A percentile compares a stretch with the other conserved stretches of the same genome.
Conservation (phyloP, 2,329 filamentous ascomycete species). For the Fusarium pininemorale region DNA sequence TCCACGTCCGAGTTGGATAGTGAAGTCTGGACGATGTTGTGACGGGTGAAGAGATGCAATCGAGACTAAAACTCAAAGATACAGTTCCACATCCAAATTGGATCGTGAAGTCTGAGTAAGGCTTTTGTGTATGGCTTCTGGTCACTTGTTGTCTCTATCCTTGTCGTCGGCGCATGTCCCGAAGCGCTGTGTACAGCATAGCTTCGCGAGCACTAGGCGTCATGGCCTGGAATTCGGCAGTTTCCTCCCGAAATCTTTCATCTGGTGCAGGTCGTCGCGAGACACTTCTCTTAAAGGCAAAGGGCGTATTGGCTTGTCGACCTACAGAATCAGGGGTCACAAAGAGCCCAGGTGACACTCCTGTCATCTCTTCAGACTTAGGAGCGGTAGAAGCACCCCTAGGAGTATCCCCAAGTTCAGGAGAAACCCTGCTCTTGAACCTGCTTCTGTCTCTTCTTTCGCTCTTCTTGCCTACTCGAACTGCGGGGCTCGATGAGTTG, state of each 20-base stretch:
- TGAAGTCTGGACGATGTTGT: conserved; percentile 1
- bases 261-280: rapidly evolving
- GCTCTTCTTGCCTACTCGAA: rapidly evolving
- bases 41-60: background rate
- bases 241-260: background rate
- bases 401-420: too few species aligned
- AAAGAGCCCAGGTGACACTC: background rate
- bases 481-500: rapidly evolving
- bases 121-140: background rate
- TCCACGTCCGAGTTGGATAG: conserved; percentile 3
- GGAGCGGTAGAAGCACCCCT: rapidly evolving
- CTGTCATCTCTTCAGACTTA: background rate
- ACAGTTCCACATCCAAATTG: background rate
- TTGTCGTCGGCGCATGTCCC: background rate
- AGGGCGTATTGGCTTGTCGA: background rate
- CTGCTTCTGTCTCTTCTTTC: background rate
- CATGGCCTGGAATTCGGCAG: background rate
- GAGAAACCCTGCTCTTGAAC: rapidly evolving
- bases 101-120: background rate
- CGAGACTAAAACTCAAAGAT: background rate
- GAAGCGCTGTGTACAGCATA: background rate
- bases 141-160: background rate
- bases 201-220: background rate
- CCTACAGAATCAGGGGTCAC: background rate
- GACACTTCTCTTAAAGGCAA: background rate